Base-by-base conservation (phyloP, 1,139 yeast genomes). In the Debaryomyces singareniensis region DNA sequence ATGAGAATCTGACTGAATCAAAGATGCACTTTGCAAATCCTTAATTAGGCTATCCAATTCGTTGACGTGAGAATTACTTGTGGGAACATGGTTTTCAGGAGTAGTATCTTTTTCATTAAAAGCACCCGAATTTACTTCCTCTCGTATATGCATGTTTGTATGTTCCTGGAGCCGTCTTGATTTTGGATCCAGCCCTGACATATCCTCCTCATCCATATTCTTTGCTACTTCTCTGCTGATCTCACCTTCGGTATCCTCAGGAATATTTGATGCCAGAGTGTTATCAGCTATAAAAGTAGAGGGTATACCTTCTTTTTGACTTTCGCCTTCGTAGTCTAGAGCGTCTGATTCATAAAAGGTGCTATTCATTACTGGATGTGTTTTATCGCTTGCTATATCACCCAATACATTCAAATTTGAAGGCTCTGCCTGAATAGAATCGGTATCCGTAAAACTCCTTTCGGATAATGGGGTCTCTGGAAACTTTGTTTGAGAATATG, bases 341-440 rank as follows among this genome's bases (percentile, higher is more conserved):
- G 21, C 9, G n/a, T 18, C 21, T 18, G n/a, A 7, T 7, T 18
- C 21, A n/a, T n/a, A n/a, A n/a, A n/a, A n/a, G n/a, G n/a, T n/a
- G 7, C n/a, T 18, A 18, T 18, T 18, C 32, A 14, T 9, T 13
- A 10, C 16, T 20, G 7, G 15, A 9, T 10, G 20, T 11, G 7
- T 5, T 16, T 6, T 23, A 12, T 31, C 26, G 14, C 29, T 30
- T 11, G 7, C 5, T 16, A 9, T 23, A 12, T 31, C 26, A 14
- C 29, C 31, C 26, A 30, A 36, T 15, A 60, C 43, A 30, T 57
- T 50, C 32, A 62, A 43, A 20, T 38, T 40, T 1, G 41, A 41
- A 2, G 66, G 66, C 36, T 63, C 70, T 26, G 47, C 29, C 33
- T 62, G 68, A 16, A 58, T 57, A 5, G 65, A 58, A 38, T 62